phyloP scores from a whole-genome alignment of 805 yeast genomes.

The Spathaspora girioi region DNA sequence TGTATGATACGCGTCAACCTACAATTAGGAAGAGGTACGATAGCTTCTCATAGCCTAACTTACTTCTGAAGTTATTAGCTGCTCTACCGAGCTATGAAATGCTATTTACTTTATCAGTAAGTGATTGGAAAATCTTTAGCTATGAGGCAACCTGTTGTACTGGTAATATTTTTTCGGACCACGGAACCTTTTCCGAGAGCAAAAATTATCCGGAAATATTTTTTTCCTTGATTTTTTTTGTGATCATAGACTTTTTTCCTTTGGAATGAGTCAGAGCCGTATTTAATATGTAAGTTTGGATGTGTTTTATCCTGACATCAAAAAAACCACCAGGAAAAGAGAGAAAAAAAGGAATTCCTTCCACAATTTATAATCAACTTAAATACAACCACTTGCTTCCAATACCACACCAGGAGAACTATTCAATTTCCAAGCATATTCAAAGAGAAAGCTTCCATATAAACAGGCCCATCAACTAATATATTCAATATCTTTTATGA shows the following conservation, averaged over 20 bases:
- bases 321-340: not conserved
- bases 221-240: not conserved
- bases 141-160: not conserved
- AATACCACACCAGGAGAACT: not conserved
- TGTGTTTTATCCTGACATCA: not conserved
- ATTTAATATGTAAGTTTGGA: conserved; percentile 1
- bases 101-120: too few species aligned
- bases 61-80: too few species aligned
- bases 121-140: not conserved
- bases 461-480: not conserved
- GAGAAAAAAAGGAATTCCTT: not conserved
- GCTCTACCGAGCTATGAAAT: too few species aligned
- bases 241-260: not conserved
- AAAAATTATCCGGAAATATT: not conserved
- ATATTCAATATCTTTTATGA: not conserved
- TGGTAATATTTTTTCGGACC: not conserved
- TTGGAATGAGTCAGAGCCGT: not conserved
- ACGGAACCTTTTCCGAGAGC: not conserved
- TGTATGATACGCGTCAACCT: too few species aligned
- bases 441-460: not conserved
- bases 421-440: not conserved
- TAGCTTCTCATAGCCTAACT: too few species aligned
- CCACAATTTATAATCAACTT: not conserved
- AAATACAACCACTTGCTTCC: not conserved
- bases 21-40: too few species aligned